A percentile compares a stretch with the other conserved stretches of the same genome.
Conservation (phyloP, 495 filamentous ascomycete species). For the Hypoxylon trugodes region DNA sequence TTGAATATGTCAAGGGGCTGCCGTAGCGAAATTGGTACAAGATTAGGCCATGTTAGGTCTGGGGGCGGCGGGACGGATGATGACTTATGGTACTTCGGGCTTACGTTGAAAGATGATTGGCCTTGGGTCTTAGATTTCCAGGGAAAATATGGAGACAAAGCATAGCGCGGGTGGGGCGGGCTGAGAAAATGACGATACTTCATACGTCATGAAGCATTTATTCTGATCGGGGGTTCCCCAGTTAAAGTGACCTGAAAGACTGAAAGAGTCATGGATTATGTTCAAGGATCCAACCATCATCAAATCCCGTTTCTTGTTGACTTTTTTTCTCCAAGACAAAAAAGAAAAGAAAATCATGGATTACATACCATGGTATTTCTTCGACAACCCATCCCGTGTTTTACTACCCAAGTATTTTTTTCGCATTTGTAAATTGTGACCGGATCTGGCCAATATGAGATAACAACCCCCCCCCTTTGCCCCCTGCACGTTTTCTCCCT, state of each 20-base stretch:
- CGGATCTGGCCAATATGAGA: slow-evolving; percentile 15
- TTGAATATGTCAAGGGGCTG: slow-evolving; percentile 22
- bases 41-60: not conserved
- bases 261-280: slow-evolving; percentile 38
- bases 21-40: slow-evolving; percentile 16
- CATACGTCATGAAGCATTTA: slow-evolving; percentile 36
- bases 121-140: slow-evolving; percentile 16
- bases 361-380: slow-evolving; percentile 1
- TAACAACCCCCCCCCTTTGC: too few relatives aligned
- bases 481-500: slow-evolving; percentile 6
- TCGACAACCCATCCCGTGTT: slow-evolving; percentile 4
- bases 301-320: not conserved
- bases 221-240: slow-evolving; percentile 16
- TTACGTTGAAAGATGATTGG: too few relatives aligned
- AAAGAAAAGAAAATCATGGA: slow-evolving; percentile 4
- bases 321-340: slow-evolving; percentile 10
- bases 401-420: too few relatives aligned
- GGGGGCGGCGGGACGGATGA: slow-evolving; percentile 11
- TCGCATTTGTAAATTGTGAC: slow-evolving; percentile 8
- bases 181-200: slow-evolving; percentile 40
- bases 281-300: not conserved
- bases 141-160: slow-evolving; percentile 18
- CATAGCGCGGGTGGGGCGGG: slow-evolving; percentile 17
- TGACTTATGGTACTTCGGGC: too few relatives aligned
- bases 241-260: too few relatives aligned